Conservation (phyloP, 768 basidiomycete genomes). For the Serendipita vermifera region DNA sequence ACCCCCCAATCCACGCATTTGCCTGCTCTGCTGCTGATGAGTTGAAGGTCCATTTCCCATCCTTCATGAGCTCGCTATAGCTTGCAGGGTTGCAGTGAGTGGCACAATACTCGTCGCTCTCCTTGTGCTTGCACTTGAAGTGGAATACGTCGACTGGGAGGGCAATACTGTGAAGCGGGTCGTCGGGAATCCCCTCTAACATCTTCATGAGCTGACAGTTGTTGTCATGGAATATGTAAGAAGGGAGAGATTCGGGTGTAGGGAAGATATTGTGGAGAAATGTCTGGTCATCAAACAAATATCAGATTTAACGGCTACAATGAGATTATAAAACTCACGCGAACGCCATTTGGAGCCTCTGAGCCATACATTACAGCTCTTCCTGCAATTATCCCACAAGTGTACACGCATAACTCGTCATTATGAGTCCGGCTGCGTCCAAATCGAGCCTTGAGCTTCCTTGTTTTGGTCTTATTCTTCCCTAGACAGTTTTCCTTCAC, state of each 20-base stretch:
- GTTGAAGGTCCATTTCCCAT: slow-evolving; percentile 26
- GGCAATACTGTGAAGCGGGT: slow-evolving; percentile 17
- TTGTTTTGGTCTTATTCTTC: slow-evolving; percentile 20
- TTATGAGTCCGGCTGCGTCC: slow-evolving; percentile 25
- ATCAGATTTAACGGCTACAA: neutral
- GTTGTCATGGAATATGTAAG: slow-evolving; percentile 24
- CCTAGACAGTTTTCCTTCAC: slow-evolving; percentile 17
- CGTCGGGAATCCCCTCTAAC: slow-evolving; percentile 13
- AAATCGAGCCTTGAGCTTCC: slow-evolving; percentile 21
- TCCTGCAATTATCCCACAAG: slow-evolving; percentile 26
- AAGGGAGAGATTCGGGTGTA: slow-evolving; percentile 19
- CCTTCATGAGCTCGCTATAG: slow-evolving; percentile 22
- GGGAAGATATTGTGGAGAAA: slow-evolving; percentile 20
- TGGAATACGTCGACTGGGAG: slow-evolving; percentile 29
- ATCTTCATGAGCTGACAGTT: slow-evolving; percentile 19
- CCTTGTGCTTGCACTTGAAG: slow-evolving; percentile 27
- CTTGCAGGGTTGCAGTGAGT: slow-evolving; percentile 21
- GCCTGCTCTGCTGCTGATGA: slow-evolving; percentile 27
- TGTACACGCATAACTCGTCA: slow-evolving; percentile 23
- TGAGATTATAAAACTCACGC: slow-evolving; percentile 16
- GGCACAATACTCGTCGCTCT: slow-evolving; percentile 20
- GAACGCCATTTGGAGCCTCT: slow-evolving; percentile 22
- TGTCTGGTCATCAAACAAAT: slow-evolving; percentile 12
- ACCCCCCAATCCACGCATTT: slow-evolving; percentile 30
- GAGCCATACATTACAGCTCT: slow-evolving; percentile 25